Conservation (phyloP, 2,329 filamentous ascomycete genomes). For the Aspergillus arachidicola region DNA sequence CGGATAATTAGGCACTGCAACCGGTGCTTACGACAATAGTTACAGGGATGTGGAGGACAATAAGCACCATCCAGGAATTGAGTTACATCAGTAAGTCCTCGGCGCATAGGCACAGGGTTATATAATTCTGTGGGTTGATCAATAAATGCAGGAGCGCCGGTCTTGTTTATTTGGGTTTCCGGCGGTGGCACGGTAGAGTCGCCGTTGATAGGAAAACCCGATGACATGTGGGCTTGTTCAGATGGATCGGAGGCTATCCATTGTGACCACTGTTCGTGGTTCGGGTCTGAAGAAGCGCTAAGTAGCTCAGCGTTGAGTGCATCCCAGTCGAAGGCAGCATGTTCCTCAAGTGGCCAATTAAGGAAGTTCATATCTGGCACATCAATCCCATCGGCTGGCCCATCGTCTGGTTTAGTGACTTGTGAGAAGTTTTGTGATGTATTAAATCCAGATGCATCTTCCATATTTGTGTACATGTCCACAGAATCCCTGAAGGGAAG, state of each 20-base stretch:
- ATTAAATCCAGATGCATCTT: background rate
- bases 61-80: slow-evolving; percentile 46
- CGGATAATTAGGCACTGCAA: slow-evolving; percentile 54
- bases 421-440: background rate
- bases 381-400: background rate
- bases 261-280: background rate
- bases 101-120: background rate
- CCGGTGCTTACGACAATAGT: slow-evolving; percentile 48
- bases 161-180: background rate
- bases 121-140: background rate
- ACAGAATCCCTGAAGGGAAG: background rate
- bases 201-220: background rate
- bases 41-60: slow-evolving; percentile 47
- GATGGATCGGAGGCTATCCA: background rate
- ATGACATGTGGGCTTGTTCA: background rate
- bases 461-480: background rate
- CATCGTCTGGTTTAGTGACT: background rate
- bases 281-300: background rate
- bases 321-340: slow-evolving; percentile 16
- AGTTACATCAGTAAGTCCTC: slow-evolving; percentile 28
- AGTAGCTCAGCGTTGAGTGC: background rate
- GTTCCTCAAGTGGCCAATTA: slow-evolving; percentile 3
- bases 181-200: background rate
- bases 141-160: background rate
- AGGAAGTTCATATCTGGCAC: background rate